Evolutionary conservation across 2,329 filamentous ascomycete species (phyloP).

Genomic region (Claviceps citrina): DNA sequence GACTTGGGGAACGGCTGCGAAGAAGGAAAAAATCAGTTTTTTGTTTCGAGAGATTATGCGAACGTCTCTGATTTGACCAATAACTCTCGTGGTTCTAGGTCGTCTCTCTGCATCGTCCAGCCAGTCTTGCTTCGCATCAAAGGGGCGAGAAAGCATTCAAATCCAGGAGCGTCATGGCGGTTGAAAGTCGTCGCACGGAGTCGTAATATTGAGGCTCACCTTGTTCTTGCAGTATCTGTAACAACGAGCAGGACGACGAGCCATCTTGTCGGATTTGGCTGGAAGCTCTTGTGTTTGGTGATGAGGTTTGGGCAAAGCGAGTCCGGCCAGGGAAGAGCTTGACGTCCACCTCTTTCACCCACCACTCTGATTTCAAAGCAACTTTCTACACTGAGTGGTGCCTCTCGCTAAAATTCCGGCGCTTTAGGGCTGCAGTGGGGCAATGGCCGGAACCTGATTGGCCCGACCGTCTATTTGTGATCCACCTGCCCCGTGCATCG

Average conservation of each 20-base stretch:
- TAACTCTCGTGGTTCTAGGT: background rate
- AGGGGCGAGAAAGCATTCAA: background rate
- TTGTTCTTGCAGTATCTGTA: conserved; percentile 99
- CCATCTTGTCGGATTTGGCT: conserved; percentile 71
- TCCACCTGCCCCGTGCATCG: background rate
- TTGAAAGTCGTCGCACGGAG: conserved; percentile 1
- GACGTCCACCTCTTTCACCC: conserved; percentile 14
- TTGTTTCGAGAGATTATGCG: background rate
- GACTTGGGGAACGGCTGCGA: conserved; percentile 91
- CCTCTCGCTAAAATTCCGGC: conserved; percentile 22
- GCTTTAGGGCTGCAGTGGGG: conserved; percentile 23
- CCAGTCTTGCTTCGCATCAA: background rate
- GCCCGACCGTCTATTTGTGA: background rate
- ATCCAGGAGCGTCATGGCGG: background rate
- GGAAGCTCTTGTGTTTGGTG: conserved; percentile 18
- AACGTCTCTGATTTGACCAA: background rate
- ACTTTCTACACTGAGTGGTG: conserved; percentile 16
- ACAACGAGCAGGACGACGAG: conserved; percentile 96
- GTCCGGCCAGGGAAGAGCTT: conserved; percentile 14
- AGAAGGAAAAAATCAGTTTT: conserved; percentile 2
- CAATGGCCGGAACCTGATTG: background rate
- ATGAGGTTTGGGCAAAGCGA: conserved; percentile 21
- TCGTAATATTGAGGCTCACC: conserved; percentile 41
- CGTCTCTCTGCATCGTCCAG: background rate
- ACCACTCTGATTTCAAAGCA: conserved; percentile 41